Evolutionary conservation across 129 eudicot genomes (phyloP), one percentile per base, ranked within the genome.

Genomic region (Silybum marianum): DNA sequence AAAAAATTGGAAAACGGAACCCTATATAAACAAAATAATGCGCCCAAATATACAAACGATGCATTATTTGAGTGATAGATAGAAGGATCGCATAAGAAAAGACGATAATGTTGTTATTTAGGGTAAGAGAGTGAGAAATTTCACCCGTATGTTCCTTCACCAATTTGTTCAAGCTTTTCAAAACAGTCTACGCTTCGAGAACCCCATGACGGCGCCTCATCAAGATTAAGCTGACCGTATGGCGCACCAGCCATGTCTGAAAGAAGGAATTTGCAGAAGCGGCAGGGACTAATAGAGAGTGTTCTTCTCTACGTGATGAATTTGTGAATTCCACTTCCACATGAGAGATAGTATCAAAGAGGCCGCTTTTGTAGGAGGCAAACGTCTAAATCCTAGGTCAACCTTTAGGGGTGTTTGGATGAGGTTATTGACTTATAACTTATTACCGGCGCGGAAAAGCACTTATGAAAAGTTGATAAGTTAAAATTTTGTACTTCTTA

Each of bases 111-210:
- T 58, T 58, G 65, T 23, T 6, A 70, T 1, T 83, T 78, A 83
- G 83, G 86, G 86, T 69, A 62, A 44, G 24, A 6, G n/a, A 78
- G 0, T 30, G 36, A 32, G 36, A 1, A 60, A 30, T 40, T 22
- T 78, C 24, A 86, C 89, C 89, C 89, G 73, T 86, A 86, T 2
- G 89, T 86, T 78, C 89, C 89, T 79, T 86, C 86, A 24, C 89
- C 89, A 62, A 86, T 86, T 81, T 86, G 89, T 86, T 86, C 89
- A 22, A 86, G 77, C 63, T 86, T 86, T 76, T 86, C 86, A 48
- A 86, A 86, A 26, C 89, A 86, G 71, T 82, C 86, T 9, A 86
- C 84, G 73, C 89, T 78, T 82, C 89, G 80, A 72, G 86, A 86
- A 5, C 86, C 89, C 89, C 86, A 78, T 0, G 84, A 72, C 4